Conservation (phyloP, 345 rosid species). For the Moringa oleifera region DNA sequence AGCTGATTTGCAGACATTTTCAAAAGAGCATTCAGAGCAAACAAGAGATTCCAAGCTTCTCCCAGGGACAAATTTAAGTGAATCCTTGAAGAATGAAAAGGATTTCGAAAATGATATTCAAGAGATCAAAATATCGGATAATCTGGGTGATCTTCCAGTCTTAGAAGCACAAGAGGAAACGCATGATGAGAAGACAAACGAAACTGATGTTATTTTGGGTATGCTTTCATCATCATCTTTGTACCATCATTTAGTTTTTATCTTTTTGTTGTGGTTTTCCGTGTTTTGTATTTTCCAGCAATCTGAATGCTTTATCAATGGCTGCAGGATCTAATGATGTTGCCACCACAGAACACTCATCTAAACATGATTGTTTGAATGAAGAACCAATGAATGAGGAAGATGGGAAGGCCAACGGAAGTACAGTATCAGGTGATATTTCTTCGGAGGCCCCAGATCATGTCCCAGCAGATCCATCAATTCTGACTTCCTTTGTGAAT, state of each 20-base stretch:
- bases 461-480: not conserved
- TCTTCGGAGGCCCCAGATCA: not conserved
- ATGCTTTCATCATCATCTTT: not conserved
- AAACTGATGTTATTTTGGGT: conserved; percentile 25
- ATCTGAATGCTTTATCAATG: not conserved
- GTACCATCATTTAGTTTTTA: not conserved
- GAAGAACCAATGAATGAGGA: too few relatives aligned
- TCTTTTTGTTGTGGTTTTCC: not conserved
- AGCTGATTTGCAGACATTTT: conserved; percentile 10
- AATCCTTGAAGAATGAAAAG: conserved; percentile 24
- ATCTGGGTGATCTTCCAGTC: conserved; percentile 29
- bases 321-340: conserved; percentile 10
- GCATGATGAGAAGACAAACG: conserved; percentile 6
- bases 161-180: conserved; percentile 6
- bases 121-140: conserved; percentile 3
- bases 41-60: conserved; percentile 14
- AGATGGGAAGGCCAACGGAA: too few relatives aligned
- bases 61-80: conserved; percentile 24
- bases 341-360: not conserved
- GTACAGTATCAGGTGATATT: too few relatives aligned
- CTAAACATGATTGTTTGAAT: not conserved
- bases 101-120: conserved; percentile 12
- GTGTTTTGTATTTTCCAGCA: too few relatives aligned
- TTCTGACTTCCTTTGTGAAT: not conserved
- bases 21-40: conserved; percentile 17